Evolutionary conservation across 495 filamentous ascomycete genomes (phyloP), one percentile per base, ranked within the genome.

Genomic region (Immersiella caudata): DNA sequence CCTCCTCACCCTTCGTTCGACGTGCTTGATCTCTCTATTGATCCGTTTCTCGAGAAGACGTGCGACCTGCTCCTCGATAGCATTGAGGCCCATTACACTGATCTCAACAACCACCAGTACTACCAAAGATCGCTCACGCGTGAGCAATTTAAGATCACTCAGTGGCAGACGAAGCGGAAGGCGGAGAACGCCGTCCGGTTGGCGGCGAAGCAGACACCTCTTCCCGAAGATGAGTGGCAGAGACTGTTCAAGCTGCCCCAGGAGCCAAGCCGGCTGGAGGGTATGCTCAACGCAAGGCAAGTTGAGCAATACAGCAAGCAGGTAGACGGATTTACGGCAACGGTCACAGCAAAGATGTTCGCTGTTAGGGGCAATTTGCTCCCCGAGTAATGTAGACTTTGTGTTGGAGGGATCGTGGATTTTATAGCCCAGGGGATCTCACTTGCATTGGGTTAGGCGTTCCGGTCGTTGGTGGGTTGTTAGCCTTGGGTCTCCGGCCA

Each of bases 51-150:
- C n/a, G 94, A 97, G 85, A 96, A 97, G 86, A 96, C 94, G 65
- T 95, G 92, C 80, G 94, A 99, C 75, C 87, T 96, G 68, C 87
- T 99, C 25, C 88, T 99, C 65, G 95, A 99, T 66, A 92, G 89
- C 81, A 98, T 99, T 75, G 95, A 99, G 83, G 88, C 90, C 25
- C 95, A 99, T 84, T 93, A 98, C 80, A 96, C 94, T 58, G 95
- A 99, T 81, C 90, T 94, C 76, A 99, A 98, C 86, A 99, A 99
- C 85, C 91, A 93, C 82, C 93, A 97, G 81, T 99, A 97, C 84
- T 96, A 98, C 84, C 93, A 97, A 81, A 88, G 95, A 63, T 93
- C 96, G 73, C 84, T 97, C n/a, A 90, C 89, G 25, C 92, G 95
- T 60, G 95, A 99, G 84, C 96, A 99, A 81, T 81, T 90, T 69